Evolutionary conservation across 1,284 basidiomycete species (phyloP), one percentile per base, ranked within the genome.

Genomic region (Papiliotrema nemorosa): DNA sequence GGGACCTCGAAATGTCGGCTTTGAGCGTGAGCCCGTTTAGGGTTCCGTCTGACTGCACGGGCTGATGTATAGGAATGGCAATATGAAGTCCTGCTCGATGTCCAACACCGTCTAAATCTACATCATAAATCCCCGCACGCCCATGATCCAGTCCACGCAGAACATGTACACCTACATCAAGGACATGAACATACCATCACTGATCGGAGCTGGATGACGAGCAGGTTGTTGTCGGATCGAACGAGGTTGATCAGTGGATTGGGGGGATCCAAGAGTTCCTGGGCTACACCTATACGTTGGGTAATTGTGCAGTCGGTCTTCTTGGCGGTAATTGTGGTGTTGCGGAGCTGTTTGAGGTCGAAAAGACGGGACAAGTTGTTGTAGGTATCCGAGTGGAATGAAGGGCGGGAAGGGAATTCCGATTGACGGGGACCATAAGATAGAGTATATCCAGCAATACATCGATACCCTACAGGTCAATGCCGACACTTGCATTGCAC

Each of bases 1-100:
- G 63, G 63, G 56, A 61, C 42, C 44, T 55, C 29, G 57, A 63
- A 27, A 59, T 63, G 55, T 40, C 47, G n/a, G 36, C 43, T 12
- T 38, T 54, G 18, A 52, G 42, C 3, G 63, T 65, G 41, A 52
- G 62, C 22, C 40, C 10, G 12, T n/a, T 29, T 21, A 7, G 31
- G 9, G 29, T 5, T 9, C n/a, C n/a, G n/a, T n/a, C n/a, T n/a
- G n/a, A n/a, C n/a, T n/a, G n/a, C n/a, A n/a, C n/a, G n/a, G n/a
- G 10, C 44, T 51, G 44, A 51, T 24, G 20, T 34, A 7, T 26
- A 54, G 52, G 43, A 44, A 46, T 51, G 45, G 49, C 49, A 53
- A 41, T 41, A 44, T 36, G 55, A 54, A 12, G 45, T 51, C 12
- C 25, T 50, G 26, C 49, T 52, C 9, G 50, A 50, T 27, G 41